Evolutionary conservation across 2,329 filamentous ascomycete genomes (phyloP), one percentile per base, ranked within the genome.

Genomic region (Diaporthe eres): DNA sequence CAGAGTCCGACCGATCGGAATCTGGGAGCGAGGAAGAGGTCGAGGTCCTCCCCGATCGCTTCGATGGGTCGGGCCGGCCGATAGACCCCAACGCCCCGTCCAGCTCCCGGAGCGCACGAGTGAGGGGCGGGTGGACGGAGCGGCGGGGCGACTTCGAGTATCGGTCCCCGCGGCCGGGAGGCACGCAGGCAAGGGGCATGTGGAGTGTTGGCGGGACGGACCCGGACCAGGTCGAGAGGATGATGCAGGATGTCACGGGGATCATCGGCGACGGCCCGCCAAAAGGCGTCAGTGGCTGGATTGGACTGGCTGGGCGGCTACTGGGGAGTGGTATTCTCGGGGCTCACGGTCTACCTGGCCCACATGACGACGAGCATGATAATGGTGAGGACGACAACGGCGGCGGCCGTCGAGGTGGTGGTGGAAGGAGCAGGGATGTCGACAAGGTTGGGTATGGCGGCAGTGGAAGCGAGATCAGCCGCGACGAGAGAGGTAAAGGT

Each of bases 161-260:
- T 71, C 79, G 81, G 25, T 77, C 72, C 34, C 78, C 78, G 2
- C 70, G 75, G 4, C 57, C 58, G 5, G 49, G 72, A 8, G 74
- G 72, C 34, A 51, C 63, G 79, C 82, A 9, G 3, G 79, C 87
- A 22, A 81, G 78, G 0, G 87, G 87, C 0, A 81, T 83, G 19
- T 89, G 88, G 88, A 84, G 85, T 34, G 81, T 89, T 0, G 83
- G 81, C 3, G 86, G 87, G 8, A 87, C 86, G 0, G 86, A 89
- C 34, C 78, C 79, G 0, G 84, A 85, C 68, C 80, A 82, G 37
- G 84, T 88, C 5, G 86, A 88, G 44, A 79, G 80, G 31, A 80
- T 86, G 12, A 82, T 85, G 58, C 74, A 78, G 37, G 75, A 78
- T 22, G 81, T 84, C 22, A 82, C 79, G 70, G 79, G 79, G 0